These are phyloP conservation scores for Ceratobasidium sp. DNA, from an alignment of 1,284 basidiomycete genomes.

Conservation along the genomic window DNA sequence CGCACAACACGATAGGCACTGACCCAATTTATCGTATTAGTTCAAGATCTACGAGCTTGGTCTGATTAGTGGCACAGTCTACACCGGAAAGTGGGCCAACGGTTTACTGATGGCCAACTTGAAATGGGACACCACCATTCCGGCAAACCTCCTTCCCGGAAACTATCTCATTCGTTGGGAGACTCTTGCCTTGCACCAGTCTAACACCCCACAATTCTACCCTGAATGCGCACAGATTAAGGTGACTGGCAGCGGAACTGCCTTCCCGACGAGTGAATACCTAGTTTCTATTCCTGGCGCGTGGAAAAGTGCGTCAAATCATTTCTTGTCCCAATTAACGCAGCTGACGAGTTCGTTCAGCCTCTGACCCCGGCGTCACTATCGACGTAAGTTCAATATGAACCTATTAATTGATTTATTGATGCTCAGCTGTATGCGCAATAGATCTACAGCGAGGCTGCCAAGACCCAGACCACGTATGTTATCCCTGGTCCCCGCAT, in stretches of 20 bases:
- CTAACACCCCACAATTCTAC: conserved; percentile 48
- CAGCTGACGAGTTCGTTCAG: not conserved
- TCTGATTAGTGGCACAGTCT: conserved; percentile 46
- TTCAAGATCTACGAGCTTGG: conserved; percentile 44
- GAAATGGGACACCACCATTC: conserved; percentile 44
- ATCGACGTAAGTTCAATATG: conserved; percentile 11
- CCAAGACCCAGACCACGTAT: conserved; percentile 46
- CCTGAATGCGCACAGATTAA: conserved; percentile 48
- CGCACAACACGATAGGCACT: conserved; percentile 30
- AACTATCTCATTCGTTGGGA: conserved; percentile 44
- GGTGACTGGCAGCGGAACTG: conserved; percentile 45
- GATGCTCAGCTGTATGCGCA: conserved; percentile 2
- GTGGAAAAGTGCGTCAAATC: conserved; percentile 42
- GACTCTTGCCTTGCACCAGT: conserved; percentile 46
- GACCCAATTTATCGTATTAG: conserved; percentile 45
- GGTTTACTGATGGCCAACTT: conserved; percentile 44
- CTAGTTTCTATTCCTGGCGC: conserved; percentile 57
- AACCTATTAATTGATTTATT: not conserved
- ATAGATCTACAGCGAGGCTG: conserved; percentile 45
- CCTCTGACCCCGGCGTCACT: conserved; percentile 45
- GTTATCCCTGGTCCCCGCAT: conserved; percentile 45
- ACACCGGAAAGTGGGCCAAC: conserved; percentile 45
- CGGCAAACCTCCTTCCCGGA: conserved; percentile 42
- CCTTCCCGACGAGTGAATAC: conserved; percentile 47
- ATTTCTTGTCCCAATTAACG: not conserved